phyloP scores from a whole-genome alignment of 345 rosid species.

The Salix purpurea region DNA sequence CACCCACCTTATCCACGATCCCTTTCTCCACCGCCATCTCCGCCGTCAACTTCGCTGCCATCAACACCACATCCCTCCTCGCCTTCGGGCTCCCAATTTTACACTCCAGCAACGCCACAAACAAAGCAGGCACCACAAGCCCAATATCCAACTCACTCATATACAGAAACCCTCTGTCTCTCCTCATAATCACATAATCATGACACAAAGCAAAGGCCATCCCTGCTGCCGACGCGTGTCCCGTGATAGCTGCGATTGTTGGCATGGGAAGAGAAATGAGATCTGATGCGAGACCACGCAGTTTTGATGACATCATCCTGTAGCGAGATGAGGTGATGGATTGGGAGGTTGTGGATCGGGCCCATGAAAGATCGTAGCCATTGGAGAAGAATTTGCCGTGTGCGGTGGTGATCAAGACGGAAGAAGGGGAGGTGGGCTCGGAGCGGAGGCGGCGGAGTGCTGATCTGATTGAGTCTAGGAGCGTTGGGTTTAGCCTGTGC shows the following conservation, averaged over 20 bases:
- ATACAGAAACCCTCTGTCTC: slow-evolving; percentile 21
- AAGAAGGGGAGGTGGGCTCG: slow-evolving; percentile 3
- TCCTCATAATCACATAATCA: slow-evolving; percentile 20
- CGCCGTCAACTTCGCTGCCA: slow-evolving; percentile 16
- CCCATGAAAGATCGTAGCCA: slow-evolving; percentile 21
- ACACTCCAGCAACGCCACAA: slow-evolving; percentile 1
- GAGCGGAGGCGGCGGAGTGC: slow-evolving; percentile 3
- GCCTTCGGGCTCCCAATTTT: slow-evolving; percentile 3
- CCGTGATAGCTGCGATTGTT: slow-evolving; percentile 19
- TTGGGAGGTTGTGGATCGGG: background rate
- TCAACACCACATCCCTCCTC: slow-evolving; percentile 9
- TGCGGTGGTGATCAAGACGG: slow-evolving; percentile 17
- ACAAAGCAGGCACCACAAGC: slow-evolving; percentile 16
- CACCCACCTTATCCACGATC: background rate
- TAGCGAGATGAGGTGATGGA: background rate
- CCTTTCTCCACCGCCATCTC: slow-evolving; percentile 15
- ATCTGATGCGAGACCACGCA: background rate
- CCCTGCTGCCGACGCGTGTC: slow-evolving; percentile 21
- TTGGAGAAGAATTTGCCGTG: slow-evolving; percentile 22
- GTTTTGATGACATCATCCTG: slow-evolving; percentile 11
- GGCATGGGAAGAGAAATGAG: slow-evolving; percentile 26
- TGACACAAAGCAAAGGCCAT: slow-evolving; percentile 14
- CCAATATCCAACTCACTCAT: slow-evolving; percentile 25
- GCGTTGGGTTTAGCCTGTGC: slow-evolving; percentile 19
- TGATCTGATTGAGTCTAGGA: slow-evolving; percentile 10